phyloP scores from a whole-genome alignment of 192 early-diverging fungal species.

The Rhizophagus prolifer region DNA sequence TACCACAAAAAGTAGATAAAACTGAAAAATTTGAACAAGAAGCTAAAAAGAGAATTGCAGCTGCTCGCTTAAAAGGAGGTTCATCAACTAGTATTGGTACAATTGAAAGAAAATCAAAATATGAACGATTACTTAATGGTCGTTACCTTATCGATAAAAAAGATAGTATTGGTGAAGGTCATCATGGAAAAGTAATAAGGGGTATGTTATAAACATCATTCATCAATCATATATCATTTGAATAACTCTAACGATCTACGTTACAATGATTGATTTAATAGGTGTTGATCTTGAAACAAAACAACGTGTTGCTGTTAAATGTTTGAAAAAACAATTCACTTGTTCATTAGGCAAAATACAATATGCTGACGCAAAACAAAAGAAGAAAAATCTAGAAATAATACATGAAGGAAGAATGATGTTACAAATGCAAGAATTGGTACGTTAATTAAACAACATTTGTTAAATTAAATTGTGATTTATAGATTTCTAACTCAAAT shows the following conservation, averaged over 20 bases:
- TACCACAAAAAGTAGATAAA: neutral
- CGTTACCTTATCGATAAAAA: slow-evolving; percentile 22
- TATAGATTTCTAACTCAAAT: no score
- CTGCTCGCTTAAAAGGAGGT: neutral
- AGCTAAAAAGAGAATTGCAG: neutral
- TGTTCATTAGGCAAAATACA: slow-evolving; percentile 7
- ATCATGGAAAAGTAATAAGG: slow-evolving; percentile 22
- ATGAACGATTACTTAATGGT: slow-evolving; percentile 10
- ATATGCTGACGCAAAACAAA: slow-evolving; percentile 10
- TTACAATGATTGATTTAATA: neutral
- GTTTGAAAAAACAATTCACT: slow-evolving; percentile 22
- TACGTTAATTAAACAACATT: no score
- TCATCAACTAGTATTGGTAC: neutral
- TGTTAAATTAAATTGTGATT: no score
- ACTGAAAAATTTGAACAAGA: neutral
- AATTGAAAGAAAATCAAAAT: slow-evolving; percentile 11
- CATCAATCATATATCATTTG: no score
- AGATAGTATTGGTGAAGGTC: slow-evolving; percentile 23
- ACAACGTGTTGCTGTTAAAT: slow-evolving; percentile 5
- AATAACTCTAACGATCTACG: neutral
- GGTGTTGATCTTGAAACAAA: slow-evolving; percentile 15
- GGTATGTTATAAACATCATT: no score
- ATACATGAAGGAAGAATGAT: slow-evolving; percentile 27
- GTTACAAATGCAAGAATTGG: slow-evolving; percentile 15
- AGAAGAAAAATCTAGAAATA: slow-evolving; percentile 20